Evolutionary conservation across 2,329 filamentous ascomycete species (phyloP), one percentile per base, ranked within the genome.

Genomic region (Ceratocystis colombiana): DNA sequence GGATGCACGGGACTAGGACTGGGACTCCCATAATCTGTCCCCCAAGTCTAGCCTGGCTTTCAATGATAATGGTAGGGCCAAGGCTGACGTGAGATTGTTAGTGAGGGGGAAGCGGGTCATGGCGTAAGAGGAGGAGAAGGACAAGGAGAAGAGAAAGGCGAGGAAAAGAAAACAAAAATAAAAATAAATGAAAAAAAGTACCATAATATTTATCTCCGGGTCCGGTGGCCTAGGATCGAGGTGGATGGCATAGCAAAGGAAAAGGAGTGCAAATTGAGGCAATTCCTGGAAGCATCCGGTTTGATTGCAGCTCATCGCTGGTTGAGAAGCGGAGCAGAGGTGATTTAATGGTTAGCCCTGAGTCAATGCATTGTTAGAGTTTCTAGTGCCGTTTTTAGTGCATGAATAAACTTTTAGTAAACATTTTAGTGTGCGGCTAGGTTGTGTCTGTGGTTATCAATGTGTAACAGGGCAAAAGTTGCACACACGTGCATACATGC

Each of bases 371-470:
- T 57, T 57, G 25, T 57, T 57, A 57, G 53, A 57, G 53, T 57
- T 57, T 25, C 12, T 57, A 57, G 53, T 57, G 53, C 28, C 28
- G 12, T 57, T 57, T 57, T 57, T 57, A 57, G 53, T 33, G 53
- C 28, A 57, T 57, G 53, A 57, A 57, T 57, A 57, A 57, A 33
- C 53, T 57, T 57, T 57, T 57, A 57, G 53, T 57, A 30, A 57
- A 57, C 12, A 25, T 57, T 57, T 57, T 57, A 57, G 53, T 57
- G 53, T 30, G 53, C 28, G 53, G 28, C 22, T 57, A 33, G 30
- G 53, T n/a, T 30, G 28, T 57, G 25, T 57, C 28, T 30, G 28
- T 57, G 28, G 22, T 30, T 57, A 30, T 8, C 25, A 57, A 33
- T 57, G 53, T 57, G 53, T 57, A 57, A 57, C 53, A 57, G 28